Percentiles rank a stretch among this genome's conserved stretches.
These are phyloP conservation scores for Rhizopus arrhizus DNA, from an alignment of 371 early-diverging fungal genomes.

Conservation along the genomic window DNA sequence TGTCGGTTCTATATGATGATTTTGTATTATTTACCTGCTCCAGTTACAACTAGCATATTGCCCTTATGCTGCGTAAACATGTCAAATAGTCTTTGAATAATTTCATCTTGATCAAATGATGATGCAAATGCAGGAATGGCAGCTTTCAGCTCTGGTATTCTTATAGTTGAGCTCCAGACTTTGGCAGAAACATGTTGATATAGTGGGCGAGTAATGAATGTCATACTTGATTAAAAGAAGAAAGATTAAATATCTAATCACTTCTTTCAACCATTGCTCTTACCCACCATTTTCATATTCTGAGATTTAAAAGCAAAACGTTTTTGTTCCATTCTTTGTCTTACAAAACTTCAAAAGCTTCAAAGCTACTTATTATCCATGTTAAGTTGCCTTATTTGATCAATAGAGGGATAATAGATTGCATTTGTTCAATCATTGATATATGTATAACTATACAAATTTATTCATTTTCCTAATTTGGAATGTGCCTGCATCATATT, in stretches of 20 bases:
- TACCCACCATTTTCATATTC: background rate
- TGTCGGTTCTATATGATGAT: background rate
- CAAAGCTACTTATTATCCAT: no score
- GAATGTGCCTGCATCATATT: no score
- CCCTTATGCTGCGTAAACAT: constrained; percentile 50
- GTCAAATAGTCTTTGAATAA: constrained; percentile 39
- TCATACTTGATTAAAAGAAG: background rate
- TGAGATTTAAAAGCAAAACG: background rate
- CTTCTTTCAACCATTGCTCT: no score
- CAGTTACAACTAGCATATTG: constrained; percentile 52
- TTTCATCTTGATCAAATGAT: constrained; percentile 30
- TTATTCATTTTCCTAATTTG: no score
- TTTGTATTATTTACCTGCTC: constrained; percentile 42
- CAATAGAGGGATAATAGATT: no score
- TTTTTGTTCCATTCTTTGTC: no score
- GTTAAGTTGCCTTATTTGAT: no score
- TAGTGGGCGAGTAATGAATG: background rate
- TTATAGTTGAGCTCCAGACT: constrained; percentile 38
- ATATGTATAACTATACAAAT: no score
- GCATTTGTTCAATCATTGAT: no score
- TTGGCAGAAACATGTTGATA: constrained; percentile 17
- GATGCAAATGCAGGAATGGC: constrained; percentile 22
- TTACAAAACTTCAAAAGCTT: no score
- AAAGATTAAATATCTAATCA: background rate
- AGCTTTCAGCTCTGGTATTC: constrained; percentile 40